Conservation (phyloP, 495 filamentous ascomycete species). For the Xylaria cubensis region DNA sequence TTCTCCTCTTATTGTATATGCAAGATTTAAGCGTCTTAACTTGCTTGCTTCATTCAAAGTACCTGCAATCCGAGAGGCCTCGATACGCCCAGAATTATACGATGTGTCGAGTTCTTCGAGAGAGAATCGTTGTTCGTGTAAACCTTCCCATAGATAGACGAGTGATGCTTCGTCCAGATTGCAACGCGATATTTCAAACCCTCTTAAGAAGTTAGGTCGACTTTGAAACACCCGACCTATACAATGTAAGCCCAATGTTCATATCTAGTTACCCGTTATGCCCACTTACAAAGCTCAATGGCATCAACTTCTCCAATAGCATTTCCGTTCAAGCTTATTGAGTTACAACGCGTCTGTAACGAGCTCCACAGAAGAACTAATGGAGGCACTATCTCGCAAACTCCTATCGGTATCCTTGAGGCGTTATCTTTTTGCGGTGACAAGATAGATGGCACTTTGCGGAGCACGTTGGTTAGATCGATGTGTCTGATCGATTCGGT, state of each 20-base stretch:
- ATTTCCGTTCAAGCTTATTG: conserved; percentile 82
- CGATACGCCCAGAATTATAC: conserved; percentile 74
- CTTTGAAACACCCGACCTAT: conserved; percentile 36
- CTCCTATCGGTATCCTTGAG: conserved; percentile 13
- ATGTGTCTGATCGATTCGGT: conserved; percentile 53
- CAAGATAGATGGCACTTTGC: conserved; percentile 23
- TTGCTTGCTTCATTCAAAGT: conserved; percentile 37
- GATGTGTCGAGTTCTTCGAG: conserved; percentile 81
- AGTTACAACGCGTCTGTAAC: conserved; percentile 78
- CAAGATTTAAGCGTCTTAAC: conserved; percentile 34
- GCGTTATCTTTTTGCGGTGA: not conserved
- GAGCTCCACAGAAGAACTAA: conserved; percentile 77
- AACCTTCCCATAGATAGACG: conserved; percentile 61
- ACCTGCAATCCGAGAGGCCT: conserved; percentile 62
- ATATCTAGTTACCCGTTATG: not conserved
- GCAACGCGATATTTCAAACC: conserved; percentile 83
- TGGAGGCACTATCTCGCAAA: conserved; percentile 78
- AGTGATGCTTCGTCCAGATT: conserved; percentile 68
- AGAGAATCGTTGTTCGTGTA: conserved; percentile 70
- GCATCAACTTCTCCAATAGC: conserved; percentile 82
- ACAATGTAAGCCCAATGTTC: conserved; percentile 10
- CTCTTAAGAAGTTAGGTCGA: conserved; percentile 57
- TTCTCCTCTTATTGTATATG: conserved; percentile 38
- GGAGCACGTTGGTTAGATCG: conserved; percentile 48
- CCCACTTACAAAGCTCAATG: conserved; percentile 56